Conservation (phyloP, 202 grass and related monocot genomes). For the Carex sylvatica region DNA sequence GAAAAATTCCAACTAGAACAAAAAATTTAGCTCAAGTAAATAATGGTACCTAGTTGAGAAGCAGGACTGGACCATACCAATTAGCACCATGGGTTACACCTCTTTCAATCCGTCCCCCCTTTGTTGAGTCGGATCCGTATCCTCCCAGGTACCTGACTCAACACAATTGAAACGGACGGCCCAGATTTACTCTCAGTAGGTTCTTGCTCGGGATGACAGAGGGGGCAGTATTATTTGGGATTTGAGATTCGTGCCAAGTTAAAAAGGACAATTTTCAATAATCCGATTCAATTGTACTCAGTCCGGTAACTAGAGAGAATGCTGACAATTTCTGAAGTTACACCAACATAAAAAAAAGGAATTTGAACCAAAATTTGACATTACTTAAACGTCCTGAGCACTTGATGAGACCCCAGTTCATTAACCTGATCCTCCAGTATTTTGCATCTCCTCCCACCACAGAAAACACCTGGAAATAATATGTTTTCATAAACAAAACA, state of each 20-base stretch:
- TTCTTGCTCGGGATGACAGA: no score
- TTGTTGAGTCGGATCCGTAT: slow-evolving; percentile 32
- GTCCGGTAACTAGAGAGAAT: background rate
- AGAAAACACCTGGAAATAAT: slow-evolving; percentile 20
- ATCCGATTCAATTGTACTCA: no score
- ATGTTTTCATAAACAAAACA: no score
- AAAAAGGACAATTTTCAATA: no score
- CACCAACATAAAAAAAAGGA: background rate
- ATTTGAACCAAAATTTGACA: background rate
- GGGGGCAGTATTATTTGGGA: no score
- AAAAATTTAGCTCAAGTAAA: background rate
- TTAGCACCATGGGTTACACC: slow-evolving; percentile 58
- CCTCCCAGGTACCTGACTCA: background rate
- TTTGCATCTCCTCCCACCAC: slow-evolving; percentile 30
- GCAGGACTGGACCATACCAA: slow-evolving; percentile 67
- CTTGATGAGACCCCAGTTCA: slow-evolving; percentile 46
- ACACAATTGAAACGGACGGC: no score
- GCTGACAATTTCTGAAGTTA: slow-evolving; percentile 28
- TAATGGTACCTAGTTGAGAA: slow-evolving; percentile 72
- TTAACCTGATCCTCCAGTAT: background rate
- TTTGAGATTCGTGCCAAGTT: no score
- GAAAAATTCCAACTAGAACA: background rate
- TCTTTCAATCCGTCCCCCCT: slow-evolving; percentile 22
- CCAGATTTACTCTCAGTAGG: no score
- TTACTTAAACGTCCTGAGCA: slow-evolving; percentile 50